Evolutionary conservation across 2,329 filamentous ascomycete species (phyloP).

Genomic region (Paradendryphiella salina): DNA sequence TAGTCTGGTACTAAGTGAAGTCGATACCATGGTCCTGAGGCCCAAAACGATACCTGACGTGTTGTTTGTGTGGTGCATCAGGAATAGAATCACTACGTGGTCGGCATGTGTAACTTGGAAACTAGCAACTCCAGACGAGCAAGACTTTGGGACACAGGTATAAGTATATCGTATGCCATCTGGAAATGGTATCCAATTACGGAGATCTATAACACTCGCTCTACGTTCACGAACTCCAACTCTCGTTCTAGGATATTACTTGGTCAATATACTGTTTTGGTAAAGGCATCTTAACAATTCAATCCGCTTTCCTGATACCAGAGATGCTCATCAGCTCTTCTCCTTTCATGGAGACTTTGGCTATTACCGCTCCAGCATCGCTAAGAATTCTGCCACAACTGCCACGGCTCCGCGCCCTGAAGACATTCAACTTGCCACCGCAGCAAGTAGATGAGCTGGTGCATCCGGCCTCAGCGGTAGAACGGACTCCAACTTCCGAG

Average conservation of each 20-base stretch:
- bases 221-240: constrained; percentile 1
- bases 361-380: constrained; percentile 5
- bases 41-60: constrained; percentile 14
- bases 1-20: constrained; percentile 5
- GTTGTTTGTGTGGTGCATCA: constrained; percentile 9
- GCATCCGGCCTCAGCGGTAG: constrained; percentile 21
- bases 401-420: constrained; percentile 24
- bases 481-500: constrained; percentile 29
- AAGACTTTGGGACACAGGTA: constrained; percentile 8
- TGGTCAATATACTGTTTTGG: background rate
- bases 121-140: constrained; percentile 2
- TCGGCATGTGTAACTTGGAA: background rate
- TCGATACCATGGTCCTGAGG: constrained; percentile 14
- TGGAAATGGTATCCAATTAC: constrained; percentile 6
- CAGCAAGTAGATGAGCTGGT: constrained; percentile 24
- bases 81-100: constrained; percentile 14
- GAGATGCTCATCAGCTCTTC: constrained; percentile 21
- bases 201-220: constrained; percentile 13
- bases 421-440: constrained; percentile 27
- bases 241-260: constrained; percentile 1
- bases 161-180: constrained; percentile 22
- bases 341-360: constrained; percentile 4
- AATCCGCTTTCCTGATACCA: background rate
- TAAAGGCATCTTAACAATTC: background rate
- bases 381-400: constrained; percentile 16